phyloP scores from a whole-genome alignment of 1,284 basidiomycete species.

The Phaffia rhodozyma region DNA sequence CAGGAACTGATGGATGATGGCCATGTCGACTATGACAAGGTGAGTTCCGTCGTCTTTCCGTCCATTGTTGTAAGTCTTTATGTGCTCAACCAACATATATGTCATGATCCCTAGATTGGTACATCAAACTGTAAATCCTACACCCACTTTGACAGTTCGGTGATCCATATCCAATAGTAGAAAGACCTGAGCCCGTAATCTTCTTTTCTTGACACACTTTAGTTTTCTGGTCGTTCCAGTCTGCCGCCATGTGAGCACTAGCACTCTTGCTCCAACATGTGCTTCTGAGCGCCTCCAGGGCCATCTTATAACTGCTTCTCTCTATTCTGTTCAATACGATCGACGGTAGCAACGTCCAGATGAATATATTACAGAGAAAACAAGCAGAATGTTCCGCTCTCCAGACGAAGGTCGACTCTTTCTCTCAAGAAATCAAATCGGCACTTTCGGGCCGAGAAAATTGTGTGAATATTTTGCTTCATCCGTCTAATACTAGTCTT shows the following conservation, averaged over 20 bases:
- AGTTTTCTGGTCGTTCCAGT: slow-evolving; percentile 14
- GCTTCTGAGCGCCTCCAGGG: neutral
- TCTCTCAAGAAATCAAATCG: neutral
- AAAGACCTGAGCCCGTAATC: neutral
- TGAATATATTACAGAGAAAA: too few species aligned
- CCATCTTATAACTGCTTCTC: too few species aligned
- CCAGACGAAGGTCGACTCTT: too few species aligned
- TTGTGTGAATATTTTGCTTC: neutral
- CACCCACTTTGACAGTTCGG: neutral
- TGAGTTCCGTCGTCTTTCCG: neutral
- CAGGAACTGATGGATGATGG: slow-evolving; percentile 11
- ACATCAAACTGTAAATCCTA: slow-evolving; percentile 9
- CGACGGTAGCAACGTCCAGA: too few species aligned
- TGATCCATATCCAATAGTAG: too few species aligned
- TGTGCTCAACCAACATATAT: neutral
- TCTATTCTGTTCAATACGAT: too few species aligned
- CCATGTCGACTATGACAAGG: slow-evolving; percentile 12
- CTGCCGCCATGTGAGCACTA: neutral
- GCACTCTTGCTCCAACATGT: neutral
- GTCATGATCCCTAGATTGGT: neutral
- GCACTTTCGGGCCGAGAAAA: neutral
- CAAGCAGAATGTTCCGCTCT: too few species aligned
- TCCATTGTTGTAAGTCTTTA: neutral
- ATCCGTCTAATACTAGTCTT: too few species aligned
- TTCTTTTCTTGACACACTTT: neutral